Evolutionary conservation across 2,329 filamentous ascomycete genomes (phyloP), one percentile per base, ranked within the genome.

Genomic region (Monosporascus sp.): DNA sequence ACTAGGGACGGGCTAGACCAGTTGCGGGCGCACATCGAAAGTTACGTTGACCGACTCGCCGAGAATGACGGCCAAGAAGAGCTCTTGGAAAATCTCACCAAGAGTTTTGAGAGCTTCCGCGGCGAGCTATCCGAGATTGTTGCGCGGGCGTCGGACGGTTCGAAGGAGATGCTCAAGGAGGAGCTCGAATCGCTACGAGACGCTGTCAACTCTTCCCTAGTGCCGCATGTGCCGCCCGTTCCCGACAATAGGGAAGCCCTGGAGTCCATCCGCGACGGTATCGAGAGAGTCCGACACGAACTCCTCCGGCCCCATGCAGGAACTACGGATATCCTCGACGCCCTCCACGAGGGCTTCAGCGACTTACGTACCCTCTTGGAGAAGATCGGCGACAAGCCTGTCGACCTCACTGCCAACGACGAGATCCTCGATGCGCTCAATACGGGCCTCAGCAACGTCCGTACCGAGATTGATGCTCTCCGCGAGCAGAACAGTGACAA

Each of bases 341-440:
- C 92, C 1, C 77, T 97, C 51, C 92, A 95, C 55, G 91, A 97
- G 68, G 92, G 92, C 2, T 79, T 97, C 7, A 85, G 88, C 57
- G 85, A 87, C 48, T 77, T 97, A 8, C 85, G 89, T 26, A 77
- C 78, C 27, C 87, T 91, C 56, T 87, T 97, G 53, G 91, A 96
- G 54, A 80, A 78, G 64, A 79, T 94, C 17, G 78, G 84, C 22
- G 86, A 93, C 66, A 94, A 91, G 72, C 89, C 91, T 5, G 76
- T 84, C 0, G 91, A 96, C 62, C 80, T 93, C 70, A 92, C 88
- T 1, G 86, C 90, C 53, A 93, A 89, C 55, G 89, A 96, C 59
- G 91, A 97, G 70, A 92, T 97, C 50, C 78, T 97, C 1, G 89
- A 96, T 55, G 90, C 89, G 0, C 78, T 97, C 52, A 95, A 88